Percentiles rank a stretch among this genome's conserved stretches.
Evolutionary conservation across 192 early-diverging fungal genomes (phyloP).

Genomic region (Backusella psychrophila): DNA sequence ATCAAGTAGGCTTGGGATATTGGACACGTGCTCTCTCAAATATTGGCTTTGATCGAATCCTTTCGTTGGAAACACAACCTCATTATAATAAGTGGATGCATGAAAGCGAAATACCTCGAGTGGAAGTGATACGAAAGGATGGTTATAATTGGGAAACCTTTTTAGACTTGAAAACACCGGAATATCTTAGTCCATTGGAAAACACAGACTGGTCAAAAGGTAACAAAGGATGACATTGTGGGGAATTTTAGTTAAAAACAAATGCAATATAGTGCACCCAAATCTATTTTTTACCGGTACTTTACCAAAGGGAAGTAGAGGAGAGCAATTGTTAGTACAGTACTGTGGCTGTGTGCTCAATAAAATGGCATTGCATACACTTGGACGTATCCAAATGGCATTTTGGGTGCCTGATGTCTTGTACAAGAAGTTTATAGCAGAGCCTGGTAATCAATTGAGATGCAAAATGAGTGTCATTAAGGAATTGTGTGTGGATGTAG

Average conservation of each 20-base stretch:
- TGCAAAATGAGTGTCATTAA: slow-evolving; percentile 35
- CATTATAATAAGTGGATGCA: slow-evolving; percentile 18
- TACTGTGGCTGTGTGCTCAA: slow-evolving; percentile 33
- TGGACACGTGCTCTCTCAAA: slow-evolving; percentile 33
- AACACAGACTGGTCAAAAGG: slow-evolving; percentile 27
- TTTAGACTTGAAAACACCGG: slow-evolving; percentile 16
- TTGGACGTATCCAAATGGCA: slow-evolving; percentile 40
- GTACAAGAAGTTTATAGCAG: slow-evolving; percentile 15
- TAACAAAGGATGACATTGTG: neutral
- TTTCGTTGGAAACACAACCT: slow-evolving; percentile 20
- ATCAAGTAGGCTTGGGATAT: slow-evolving; percentile 7
- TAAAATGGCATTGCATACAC: slow-evolving; percentile 31
- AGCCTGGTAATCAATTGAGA: slow-evolving; percentile 17
- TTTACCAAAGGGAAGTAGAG: slow-evolving; percentile 26
- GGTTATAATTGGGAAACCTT: slow-evolving; percentile 38
- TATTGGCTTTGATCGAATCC: slow-evolving; percentile 26
- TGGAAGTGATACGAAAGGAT: slow-evolving; percentile 21
- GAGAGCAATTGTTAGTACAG: slow-evolving; percentile 37
- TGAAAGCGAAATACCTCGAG: neutral
- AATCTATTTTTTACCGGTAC: slow-evolving; percentile 36
- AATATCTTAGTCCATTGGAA: slow-evolving; percentile 21
- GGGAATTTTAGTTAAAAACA: neutral
- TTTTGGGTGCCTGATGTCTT: slow-evolving; percentile 33
- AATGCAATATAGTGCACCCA: slow-evolving; percentile 21
- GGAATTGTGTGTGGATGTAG: slow-evolving; percentile 28